Percentiles rank a stretch among this genome's conserved stretches.
Conservation (phyloP, 768 basidiomycete genomes). For the Chlorophyllum brunneum region DNA sequence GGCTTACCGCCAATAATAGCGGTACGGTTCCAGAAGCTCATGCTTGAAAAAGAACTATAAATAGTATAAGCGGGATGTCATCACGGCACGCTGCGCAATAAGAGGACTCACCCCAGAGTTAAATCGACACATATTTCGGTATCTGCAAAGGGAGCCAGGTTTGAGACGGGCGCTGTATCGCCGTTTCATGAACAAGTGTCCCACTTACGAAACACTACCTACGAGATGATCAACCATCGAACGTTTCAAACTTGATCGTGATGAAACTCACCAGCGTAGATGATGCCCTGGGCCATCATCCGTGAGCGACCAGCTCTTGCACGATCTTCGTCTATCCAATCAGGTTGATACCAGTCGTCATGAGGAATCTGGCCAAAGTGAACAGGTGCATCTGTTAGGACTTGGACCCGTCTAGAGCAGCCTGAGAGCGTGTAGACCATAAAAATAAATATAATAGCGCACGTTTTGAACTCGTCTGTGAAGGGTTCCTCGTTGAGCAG, state of each 20-base stretch:
- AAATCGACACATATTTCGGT: constrained; percentile 95
- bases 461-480: constrained; percentile 68
- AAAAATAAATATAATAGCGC: constrained; percentile 12
- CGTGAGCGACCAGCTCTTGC: constrained; percentile 56
- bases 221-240: constrained; percentile 6
- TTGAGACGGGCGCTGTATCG: neutral
- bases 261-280: constrained; percentile 49
- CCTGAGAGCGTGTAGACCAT: neutral
- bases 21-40: constrained; percentile 67
- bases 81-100: neutral
- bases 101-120: constrained; percentile 86
- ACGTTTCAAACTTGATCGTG: constrained; percentile 3
- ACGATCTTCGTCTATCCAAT: constrained; percentile 72
- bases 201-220: constrained; percentile 71
- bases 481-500: constrained; percentile 83
- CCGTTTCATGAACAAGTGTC: neutral
- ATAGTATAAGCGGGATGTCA: neutral
- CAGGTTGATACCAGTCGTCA: constrained; percentile 79
- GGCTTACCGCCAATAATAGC: constrained; percentile 75
- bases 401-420: constrained; percentile 40
- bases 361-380: constrained; percentile 69
- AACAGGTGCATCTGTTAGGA: constrained; percentile 55
- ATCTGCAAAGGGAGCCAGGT: constrained; percentile 33
- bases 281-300: constrained; percentile 60
- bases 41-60: constrained; percentile 80